These are phyloP conservation scores for Fulvia fulva DNA, from an alignment of 2,329 filamentous ascomycete species.

Conservation along the genomic window DNA sequence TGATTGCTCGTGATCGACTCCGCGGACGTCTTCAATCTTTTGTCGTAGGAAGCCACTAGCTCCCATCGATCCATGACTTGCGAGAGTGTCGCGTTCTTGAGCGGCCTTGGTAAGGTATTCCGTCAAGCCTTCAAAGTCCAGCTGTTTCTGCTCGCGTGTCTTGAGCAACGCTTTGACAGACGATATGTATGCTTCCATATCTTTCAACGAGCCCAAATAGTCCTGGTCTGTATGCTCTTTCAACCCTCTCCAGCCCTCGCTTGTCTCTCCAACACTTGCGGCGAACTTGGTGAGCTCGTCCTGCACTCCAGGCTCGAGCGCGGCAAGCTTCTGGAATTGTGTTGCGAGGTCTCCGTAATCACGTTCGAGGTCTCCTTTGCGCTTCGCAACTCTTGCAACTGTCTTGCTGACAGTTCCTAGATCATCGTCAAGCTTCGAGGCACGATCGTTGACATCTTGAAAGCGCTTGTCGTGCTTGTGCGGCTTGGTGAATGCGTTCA, in stretches of 20 bases:
- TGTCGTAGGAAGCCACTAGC: conserved; percentile 85
- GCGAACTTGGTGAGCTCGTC: conserved; percentile 80
- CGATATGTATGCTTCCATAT: conserved; percentile 93
- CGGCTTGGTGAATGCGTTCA: conserved; percentile 95
- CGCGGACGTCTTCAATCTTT: conserved; percentile 94
- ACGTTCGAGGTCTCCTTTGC: conserved; percentile 79
- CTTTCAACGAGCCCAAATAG: conserved; percentile 84
- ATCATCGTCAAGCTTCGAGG: conserved; percentile 92
- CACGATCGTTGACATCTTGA: conserved; percentile 86
- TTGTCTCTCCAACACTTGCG: conserved; percentile 77
- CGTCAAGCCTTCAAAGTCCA: conserved; percentile 92
- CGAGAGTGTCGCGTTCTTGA: conserved; percentile 75
- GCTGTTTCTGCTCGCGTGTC: conserved; percentile 92
- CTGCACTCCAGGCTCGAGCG: conserved; percentile 83
- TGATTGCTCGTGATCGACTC: conserved; percentile 91
- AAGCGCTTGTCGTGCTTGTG: conserved; percentile 94
- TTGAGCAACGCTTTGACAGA: conserved; percentile 85
- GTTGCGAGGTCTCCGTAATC: conserved; percentile 87
- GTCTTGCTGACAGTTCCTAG: conserved; percentile 91
- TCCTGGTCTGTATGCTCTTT: conserved; percentile 93
- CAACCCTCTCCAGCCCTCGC: conserved; percentile 70
- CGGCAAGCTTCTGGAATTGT: conserved; percentile 91
- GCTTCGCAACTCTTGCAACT: conserved; percentile 81
- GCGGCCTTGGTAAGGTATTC: conserved; percentile 93
- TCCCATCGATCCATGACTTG: conserved; percentile 56